A percentile compares a stretch with the other conserved stretches of the same genome.
phyloP scores from a whole-genome alignment of 2,329 filamentous ascomycete genomes.

The Aspergillus vadensis region DNA sequence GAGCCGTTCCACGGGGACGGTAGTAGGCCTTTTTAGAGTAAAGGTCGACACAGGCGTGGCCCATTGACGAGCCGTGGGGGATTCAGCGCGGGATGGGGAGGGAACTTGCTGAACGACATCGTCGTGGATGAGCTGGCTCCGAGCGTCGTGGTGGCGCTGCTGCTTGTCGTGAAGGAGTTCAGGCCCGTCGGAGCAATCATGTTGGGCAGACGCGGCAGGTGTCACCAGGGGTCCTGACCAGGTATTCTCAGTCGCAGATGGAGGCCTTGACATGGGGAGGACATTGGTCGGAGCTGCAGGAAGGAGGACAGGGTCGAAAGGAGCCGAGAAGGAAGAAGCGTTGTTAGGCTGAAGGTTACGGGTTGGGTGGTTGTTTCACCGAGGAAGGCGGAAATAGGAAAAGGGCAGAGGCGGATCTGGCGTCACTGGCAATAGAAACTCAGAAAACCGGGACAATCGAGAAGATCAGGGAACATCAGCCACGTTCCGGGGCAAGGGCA shows the following conservation, averaged over 20 bases:
- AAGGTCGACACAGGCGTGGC: conserved; percentile 30
- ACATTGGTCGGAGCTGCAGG: conserved; percentile 50
- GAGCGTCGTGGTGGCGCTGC: conserved; percentile 40
- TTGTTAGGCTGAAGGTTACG: conserved; percentile 17
- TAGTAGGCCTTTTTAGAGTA: conserved; percentile 41
- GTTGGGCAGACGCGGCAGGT: conserved; percentile 43
- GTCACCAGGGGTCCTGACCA: conserved; percentile 48
- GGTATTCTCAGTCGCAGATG: conserved; percentile 46
- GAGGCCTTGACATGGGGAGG: conserved; percentile 53
- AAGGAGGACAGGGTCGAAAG: conserved; percentile 21
- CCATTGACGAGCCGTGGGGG: conserved; percentile 41
- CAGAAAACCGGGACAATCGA: conserved; percentile 16
- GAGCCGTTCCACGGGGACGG: conserved; percentile 32
- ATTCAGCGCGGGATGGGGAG: conserved; percentile 38
- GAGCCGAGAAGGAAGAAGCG: conserved; percentile 17
- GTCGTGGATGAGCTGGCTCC: conserved; percentile 34
- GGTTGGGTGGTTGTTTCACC: conserved; percentile 21
- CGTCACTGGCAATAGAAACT: conserved; percentile 26
- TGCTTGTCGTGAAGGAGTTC: conserved; percentile 32
- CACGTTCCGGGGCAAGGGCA: conserved; percentile 32
- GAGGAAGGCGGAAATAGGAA: conserved; percentile 13
- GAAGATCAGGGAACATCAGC: conserved; percentile 20
- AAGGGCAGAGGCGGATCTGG: conserved; percentile 24
- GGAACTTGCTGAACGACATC: conserved; percentile 30
- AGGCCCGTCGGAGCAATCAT: conserved; percentile 38